A percentile compares a stretch with the other conserved stretches of the same genome.
phyloP scores from a whole-genome alignment of 805 yeast genomes.

The Kuraishia capsulata region DNA sequence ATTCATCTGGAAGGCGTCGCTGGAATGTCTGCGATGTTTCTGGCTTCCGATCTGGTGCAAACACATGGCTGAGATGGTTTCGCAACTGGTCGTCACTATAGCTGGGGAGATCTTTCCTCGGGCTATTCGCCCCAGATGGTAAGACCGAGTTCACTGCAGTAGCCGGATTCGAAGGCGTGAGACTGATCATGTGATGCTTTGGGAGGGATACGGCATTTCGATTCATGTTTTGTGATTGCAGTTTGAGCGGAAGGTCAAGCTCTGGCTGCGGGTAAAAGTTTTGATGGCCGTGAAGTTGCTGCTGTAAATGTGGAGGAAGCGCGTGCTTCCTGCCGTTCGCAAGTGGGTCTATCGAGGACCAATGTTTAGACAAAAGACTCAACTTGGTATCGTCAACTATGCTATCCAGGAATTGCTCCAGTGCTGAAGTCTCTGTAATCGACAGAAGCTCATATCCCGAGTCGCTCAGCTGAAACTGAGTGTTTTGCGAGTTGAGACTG shows the following conservation, averaged over 20 bases:
- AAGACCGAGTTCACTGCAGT: not conserved
- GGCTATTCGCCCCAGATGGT: not conserved
- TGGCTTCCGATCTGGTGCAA: too few species aligned
- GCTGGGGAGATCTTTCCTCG: not conserved
- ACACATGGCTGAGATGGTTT: too few species aligned
- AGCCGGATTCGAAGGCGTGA: not conserved
- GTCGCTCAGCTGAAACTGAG: not conserved
- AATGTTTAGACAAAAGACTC: constrained; percentile 17
- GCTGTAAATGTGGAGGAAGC: too few species aligned
- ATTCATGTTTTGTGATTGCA: constrained; percentile 1
- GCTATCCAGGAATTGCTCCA: constrained; percentile 25
- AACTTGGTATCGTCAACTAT: constrained; percentile 23
- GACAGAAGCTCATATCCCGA: constrained; percentile 18
- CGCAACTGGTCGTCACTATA: too few species aligned
- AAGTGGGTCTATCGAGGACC: constrained; percentile 22
- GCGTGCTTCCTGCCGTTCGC: constrained; percentile 2
- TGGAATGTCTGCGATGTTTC: too few species aligned
- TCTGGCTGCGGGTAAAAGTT: not conserved
- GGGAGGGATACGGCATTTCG: constrained; percentile 1
- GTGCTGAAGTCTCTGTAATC: constrained; percentile 22
- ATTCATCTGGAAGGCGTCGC: not conserved
- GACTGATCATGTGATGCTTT: constrained; percentile 1
- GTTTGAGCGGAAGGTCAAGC: constrained; percentile 1
- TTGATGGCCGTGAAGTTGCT: not conserved
- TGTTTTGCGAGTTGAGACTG: constrained; percentile 11